Evolutionary conservation across 78 protist genomes (phyloP).

Genomic region (Isochrysis galbana): DNA sequence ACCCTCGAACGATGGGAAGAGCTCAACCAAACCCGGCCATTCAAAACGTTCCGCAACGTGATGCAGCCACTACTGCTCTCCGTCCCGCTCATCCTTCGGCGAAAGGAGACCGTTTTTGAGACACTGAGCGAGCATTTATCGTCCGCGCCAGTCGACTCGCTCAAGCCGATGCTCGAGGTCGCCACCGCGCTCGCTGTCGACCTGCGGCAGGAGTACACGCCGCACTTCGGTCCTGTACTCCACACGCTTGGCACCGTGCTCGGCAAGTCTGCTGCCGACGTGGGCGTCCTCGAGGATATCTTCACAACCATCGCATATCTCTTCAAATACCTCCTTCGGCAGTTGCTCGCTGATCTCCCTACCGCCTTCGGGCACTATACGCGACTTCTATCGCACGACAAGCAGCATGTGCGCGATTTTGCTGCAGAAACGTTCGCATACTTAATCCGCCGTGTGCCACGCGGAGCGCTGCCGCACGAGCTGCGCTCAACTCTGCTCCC

Average conservation of each 20-base stretch:
- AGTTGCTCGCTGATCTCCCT: conserved; percentile 1
- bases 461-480: background rate
- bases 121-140: background rate
- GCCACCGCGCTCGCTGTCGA: background rate
- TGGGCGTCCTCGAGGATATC: background rate
- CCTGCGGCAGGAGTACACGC: conserved; percentile 8
- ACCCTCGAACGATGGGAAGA: background rate
- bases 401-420: background rate
- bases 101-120: background rate
- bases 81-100: conserved; percentile 7
- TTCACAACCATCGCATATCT: background rate
- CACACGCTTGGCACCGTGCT: background rate
- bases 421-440: background rate
- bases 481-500: background rate
- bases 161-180: background rate
- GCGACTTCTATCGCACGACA: background rate
- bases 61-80: background rate
- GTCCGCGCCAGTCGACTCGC: background rate
- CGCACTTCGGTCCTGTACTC: background rate
- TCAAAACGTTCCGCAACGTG: background rate
- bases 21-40: background rate
- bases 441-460: background rate
- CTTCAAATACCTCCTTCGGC: background rate
- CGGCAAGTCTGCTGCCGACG: background rate
- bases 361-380: background rate